Conservation (phyloP, 2,329 filamentous ascomycete species). For the Fusarium miscanthi region DNA sequence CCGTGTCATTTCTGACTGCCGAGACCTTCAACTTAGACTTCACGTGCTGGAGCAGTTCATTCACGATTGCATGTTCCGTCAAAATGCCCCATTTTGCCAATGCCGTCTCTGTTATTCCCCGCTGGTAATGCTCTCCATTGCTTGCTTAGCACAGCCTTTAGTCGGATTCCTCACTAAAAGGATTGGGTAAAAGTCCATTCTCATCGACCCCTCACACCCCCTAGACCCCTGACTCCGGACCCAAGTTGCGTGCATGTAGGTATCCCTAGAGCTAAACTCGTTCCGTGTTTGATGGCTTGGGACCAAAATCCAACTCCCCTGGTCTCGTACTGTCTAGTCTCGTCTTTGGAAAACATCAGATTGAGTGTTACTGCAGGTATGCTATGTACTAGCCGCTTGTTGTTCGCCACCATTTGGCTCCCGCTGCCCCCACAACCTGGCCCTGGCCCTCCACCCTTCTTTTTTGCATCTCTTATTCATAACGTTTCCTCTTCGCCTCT, state of each 20-base stretch:
- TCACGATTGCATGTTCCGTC: too few relatives aligned
- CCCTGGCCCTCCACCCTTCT: background rate
- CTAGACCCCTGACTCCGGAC: background rate
- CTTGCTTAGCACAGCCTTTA: background rate
- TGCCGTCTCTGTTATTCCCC: too few relatives aligned
- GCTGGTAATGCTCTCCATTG: background rate
- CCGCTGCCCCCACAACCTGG: background rate
- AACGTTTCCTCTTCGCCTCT: background rate
- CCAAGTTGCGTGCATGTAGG: background rate
- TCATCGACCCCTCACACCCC: background rate
- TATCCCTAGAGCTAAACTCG: background rate
- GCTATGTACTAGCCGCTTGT: background rate
- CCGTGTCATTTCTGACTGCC: background rate
- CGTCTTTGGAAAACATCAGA: too few relatives aligned
- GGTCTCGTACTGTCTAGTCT: background rate
- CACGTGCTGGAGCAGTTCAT: rapidly evolving
- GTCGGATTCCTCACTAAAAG: background rate
- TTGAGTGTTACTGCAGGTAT: background rate
- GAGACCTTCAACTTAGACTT: background rate
- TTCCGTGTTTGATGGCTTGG: background rate
- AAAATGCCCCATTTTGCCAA: too few relatives aligned
- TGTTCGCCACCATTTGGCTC: background rate
- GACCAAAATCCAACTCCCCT: background rate
- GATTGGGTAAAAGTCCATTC: background rate
- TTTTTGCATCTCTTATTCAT: background rate